phyloP scores from a whole-genome alignment of 2,329 filamentous ascomycete genomes.

The Phyllachora maydis region DNA sequence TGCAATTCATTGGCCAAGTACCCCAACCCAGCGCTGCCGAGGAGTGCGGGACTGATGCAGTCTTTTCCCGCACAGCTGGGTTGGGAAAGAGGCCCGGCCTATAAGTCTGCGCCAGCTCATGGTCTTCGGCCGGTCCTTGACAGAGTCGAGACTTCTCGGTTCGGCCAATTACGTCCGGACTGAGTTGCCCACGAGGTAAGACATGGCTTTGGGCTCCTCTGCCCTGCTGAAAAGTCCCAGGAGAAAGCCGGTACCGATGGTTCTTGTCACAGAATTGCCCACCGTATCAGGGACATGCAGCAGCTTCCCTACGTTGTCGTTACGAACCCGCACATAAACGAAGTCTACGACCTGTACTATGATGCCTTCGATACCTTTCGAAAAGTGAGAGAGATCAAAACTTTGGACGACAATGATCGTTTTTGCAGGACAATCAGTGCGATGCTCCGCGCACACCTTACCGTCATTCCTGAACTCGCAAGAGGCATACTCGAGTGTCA shows the following conservation, averaged over 20 bases:
- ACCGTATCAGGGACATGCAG: conserved; percentile 93
- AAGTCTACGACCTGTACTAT: conserved; percentile 95
- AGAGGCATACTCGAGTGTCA: conserved; percentile 89
- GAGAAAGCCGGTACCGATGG: neutral
- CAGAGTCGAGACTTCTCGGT: conserved; percentile 71
- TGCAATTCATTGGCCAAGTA: conserved; percentile 4
- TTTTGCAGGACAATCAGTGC: conserved; percentile 65
- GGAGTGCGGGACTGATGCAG: conserved; percentile 1
- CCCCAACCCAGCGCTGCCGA: conserved; percentile 1
- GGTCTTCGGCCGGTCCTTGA: conserved; percentile 88
- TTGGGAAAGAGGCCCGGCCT: conserved; percentile 76
- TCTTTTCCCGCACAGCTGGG: conserved; percentile 44
- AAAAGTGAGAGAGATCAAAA: conserved; percentile 63
- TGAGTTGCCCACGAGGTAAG: conserved; percentile 67
- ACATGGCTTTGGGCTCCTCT: too few species aligned
- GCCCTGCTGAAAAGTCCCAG: conserved; percentile 1
- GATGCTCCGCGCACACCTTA: conserved; percentile 71
- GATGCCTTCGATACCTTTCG: conserved; percentile 86
- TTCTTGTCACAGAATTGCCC: conserved; percentile 44
- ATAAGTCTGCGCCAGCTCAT: conserved; percentile 93
- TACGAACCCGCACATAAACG: conserved; percentile 81
- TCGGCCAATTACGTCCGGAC: conserved; percentile 96
- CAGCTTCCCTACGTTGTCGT: conserved; percentile 89
- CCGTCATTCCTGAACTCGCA: conserved; percentile 81
- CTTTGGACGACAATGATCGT: conserved; percentile 70